Evolutionary conservation across 345 rosid genomes (phyloP), one percentile per base, ranked within the genome.

Genomic region (Erysimum cheiranthoides): DNA sequence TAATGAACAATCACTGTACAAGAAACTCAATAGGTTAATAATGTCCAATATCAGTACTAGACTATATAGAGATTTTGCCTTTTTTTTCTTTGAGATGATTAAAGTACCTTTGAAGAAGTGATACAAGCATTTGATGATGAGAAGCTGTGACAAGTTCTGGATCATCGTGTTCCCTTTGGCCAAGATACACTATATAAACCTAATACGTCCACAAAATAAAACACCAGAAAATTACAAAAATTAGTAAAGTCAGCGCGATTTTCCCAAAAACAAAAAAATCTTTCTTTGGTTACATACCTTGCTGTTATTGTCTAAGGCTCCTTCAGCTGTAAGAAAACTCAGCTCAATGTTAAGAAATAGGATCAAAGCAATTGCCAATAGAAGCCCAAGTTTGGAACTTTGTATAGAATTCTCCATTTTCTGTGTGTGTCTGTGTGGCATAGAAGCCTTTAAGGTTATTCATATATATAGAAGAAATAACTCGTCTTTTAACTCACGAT

Each of bases 171-270:
- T 56, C 61, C 62, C 77, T 82, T 65, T 71, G 82, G 18, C 86
- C 88, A 82, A 85, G 79, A 40, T 86, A 86, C 52, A 86, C 86
- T 38, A 82, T 68, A 56, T 78, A 68, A 45, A 78, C 78, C 85
- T 82, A 50, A 27, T 2, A 39, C 56, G 64, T 62, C n/a, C 30
- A 1, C 13, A 25, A 12, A 28, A 42, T 9, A 5, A 40, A 50
- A 4, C n/a, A 42, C 5, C 6, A 47, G 30, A 16, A 40, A 57
- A 18, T 14, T 17, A 3, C 2, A 52, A 32, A 18, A 61, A 10
- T 25, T 32, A 17, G 39, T 31, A 43, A 31, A 16, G 17, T 39
- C 8, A 27, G n/a, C 39, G 60, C 10, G 18, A 11, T 54, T 6
- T 13, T 58, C 2, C 6, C 49, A 16, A 30, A 56, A 4, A 14